Conservation (phyloP, 306 rosid species). For the Pterocarpus macrocarpus region DNA sequence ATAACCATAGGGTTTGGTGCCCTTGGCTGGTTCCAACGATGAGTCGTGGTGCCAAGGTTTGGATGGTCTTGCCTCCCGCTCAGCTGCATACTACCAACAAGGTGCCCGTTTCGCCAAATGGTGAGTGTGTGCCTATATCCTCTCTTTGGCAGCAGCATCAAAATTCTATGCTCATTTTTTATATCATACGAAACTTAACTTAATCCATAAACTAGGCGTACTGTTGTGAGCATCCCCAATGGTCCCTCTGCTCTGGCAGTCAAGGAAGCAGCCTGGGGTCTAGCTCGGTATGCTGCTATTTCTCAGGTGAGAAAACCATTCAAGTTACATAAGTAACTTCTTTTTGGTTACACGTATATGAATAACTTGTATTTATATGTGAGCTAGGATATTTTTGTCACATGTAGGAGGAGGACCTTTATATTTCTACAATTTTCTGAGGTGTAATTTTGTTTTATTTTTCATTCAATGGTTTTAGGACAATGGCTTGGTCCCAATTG, state of each 20-base stretch:
- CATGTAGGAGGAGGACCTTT: not conserved
- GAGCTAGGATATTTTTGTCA: not conserved
- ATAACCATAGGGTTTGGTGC: slow-evolving; percentile 83
- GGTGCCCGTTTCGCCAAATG: slow-evolving; percentile 99
- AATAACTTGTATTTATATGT: not conserved
- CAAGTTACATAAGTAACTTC: not conserved
- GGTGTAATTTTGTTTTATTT: not conserved
- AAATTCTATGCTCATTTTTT: slow-evolving; percentile 21
- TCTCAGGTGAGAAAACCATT: slow-evolving; percentile 71
- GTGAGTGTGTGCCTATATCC: slow-evolving; percentile 51
- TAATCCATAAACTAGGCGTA: slow-evolving; percentile 65
- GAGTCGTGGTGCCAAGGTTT: slow-evolving; percentile 98
- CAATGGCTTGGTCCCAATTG: slow-evolving; percentile 74
- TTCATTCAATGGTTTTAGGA: slow-evolving; percentile 40
- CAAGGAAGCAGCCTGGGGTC: slow-evolving; percentile 71
- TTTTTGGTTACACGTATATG: too few species aligned
- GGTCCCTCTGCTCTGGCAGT: slow-evolving; percentile 98
- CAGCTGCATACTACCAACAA: slow-evolving; percentile 91
- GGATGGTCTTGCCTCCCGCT: slow-evolving; percentile 87
- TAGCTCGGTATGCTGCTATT: slow-evolving; percentile 97
- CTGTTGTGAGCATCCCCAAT: slow-evolving; percentile 94
- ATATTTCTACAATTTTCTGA: not conserved
- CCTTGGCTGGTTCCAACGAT: slow-evolving; percentile 75
- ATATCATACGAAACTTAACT: not conserved
- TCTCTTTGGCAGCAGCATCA: not conserved